These are phyloP conservation scores for Ogataea haglerorum DNA, from an alignment of 805 yeast species.

Conservation along the genomic window DNA sequence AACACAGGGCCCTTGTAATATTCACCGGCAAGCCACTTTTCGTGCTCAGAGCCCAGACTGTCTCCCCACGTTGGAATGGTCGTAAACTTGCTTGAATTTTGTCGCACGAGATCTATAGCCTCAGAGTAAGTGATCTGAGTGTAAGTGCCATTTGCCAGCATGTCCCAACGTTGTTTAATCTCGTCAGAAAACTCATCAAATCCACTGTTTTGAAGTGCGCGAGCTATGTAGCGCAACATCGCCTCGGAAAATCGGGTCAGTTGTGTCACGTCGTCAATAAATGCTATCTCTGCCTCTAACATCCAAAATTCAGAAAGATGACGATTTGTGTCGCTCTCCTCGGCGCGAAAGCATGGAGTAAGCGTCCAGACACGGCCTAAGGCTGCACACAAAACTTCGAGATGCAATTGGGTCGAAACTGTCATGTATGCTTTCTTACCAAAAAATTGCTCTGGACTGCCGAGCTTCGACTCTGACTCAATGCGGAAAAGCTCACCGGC, in stretches of 20 bases:
- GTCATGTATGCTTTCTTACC: constrained; percentile 70
- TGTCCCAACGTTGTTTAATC: constrained; percentile 56
- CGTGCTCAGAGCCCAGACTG: constrained; percentile 78
- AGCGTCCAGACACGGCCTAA: constrained; percentile 81
- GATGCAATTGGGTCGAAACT: constrained; percentile 88
- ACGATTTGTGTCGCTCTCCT: constrained; percentile 82
- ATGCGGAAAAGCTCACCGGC: constrained; percentile 87
- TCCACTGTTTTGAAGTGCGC: constrained; percentile 27
- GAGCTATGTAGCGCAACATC: constrained; percentile 57
- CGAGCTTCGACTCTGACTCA: constrained; percentile 30
- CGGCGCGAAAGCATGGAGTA: constrained; percentile 93
- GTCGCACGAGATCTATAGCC: constrained; percentile 57
- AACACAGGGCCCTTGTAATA: constrained; percentile 74
- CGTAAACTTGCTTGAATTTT: constrained; percentile 35
- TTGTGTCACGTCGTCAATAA: constrained; percentile 53
- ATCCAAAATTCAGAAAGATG: constrained; percentile 97
- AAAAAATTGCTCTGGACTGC: constrained; percentile 44
- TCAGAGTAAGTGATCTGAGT: constrained; percentile 68
- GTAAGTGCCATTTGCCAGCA: constrained; percentile 54
- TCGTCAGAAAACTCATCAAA: constrained; percentile 21
- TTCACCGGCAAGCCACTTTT: constrained; percentile 79
- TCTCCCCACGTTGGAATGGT: constrained; percentile 65
- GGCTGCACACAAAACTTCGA: constrained; percentile 76
- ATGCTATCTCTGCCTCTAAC: constrained; percentile 88
- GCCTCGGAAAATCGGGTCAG: constrained; percentile 64